These are phyloP conservation scores for Triticum urartu DNA, from an alignment of 176 grass and related monocot genomes.

Conservation along the genomic window DNA sequence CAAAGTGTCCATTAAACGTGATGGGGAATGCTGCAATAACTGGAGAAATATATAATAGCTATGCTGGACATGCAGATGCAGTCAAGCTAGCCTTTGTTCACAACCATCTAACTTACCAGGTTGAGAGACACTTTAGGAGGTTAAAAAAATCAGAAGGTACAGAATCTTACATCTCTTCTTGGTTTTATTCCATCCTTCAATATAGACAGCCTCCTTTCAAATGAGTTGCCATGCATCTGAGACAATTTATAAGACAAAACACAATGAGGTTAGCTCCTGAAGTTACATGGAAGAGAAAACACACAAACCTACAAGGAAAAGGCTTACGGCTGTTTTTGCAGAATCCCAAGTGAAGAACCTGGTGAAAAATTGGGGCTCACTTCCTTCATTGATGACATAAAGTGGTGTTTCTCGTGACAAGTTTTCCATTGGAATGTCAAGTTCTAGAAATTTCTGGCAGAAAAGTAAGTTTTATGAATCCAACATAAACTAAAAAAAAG, in stretches of 20 bases:
- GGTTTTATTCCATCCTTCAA: slow-evolving; percentile 82
- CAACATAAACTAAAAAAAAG: not conserved
- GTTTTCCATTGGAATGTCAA: slow-evolving; percentile 92
- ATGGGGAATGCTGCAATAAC: slow-evolving; percentile 15
- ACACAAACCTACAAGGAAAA: slow-evolving; percentile 17
- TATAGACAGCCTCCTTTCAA: slow-evolving; percentile 87
- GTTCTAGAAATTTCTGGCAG: slow-evolving; percentile 86
- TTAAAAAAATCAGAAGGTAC: slow-evolving; percentile 12
- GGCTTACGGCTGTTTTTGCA: slow-evolving; percentile 89
- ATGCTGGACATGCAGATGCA: slow-evolving; percentile 15
- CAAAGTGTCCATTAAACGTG: not conserved
- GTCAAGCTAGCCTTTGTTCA: not conserved
- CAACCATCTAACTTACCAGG: slow-evolving; percentile 7
- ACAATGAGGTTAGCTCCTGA: slow-evolving; percentile 22
- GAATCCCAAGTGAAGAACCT: slow-evolving; percentile 97
- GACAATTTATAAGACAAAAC: slow-evolving; percentile 36
- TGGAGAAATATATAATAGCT: not conserved
- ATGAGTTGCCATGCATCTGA: slow-evolving; percentile 99
- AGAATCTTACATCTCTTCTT: slow-evolving; percentile 71
- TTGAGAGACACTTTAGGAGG: not conserved
- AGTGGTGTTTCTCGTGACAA: slow-evolving; percentile 71
- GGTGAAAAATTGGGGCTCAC: slow-evolving; percentile 85
- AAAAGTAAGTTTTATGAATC: slow-evolving; percentile 8
- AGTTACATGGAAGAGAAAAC: slow-evolving; percentile 15
- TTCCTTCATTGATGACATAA: slow-evolving; percentile 88